These are phyloP conservation scores for Rosa persica DNA, from an alignment of 306 rosid species.

Conservation along the genomic window DNA sequence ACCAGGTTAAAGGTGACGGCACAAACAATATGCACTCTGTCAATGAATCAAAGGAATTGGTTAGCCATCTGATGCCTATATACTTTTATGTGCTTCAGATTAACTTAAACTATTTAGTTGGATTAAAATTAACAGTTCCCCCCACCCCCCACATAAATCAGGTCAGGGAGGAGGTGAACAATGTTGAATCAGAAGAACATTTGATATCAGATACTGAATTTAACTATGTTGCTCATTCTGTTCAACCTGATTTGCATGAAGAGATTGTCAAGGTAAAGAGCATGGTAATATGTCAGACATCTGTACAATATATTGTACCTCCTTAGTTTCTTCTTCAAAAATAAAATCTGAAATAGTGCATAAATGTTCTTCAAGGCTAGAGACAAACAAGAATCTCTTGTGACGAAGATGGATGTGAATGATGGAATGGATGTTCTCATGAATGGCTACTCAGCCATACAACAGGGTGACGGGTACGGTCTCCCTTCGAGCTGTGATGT, in stretches of 20 bases:
- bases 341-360: not conserved
- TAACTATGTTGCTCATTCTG: slow-evolving; percentile 26
- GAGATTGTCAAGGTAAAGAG: slow-evolving; percentile 33
- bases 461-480: slow-evolving; percentile 26
- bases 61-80: slow-evolving; percentile 39
- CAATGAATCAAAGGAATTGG: slow-evolving; percentile 44
- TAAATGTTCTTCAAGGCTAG: slow-evolving; percentile 35
- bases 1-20: slow-evolving; percentile 59
- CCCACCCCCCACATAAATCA: slow-evolving; percentile 10
- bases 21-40: slow-evolving; percentile 33
- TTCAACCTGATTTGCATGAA: slow-evolving; percentile 23
- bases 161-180: slow-evolving; percentile 36
- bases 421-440: slow-evolving; percentile 26
- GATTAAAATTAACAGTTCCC: not conserved
- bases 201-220: slow-evolving; percentile 31
- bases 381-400: slow-evolving; percentile 30
- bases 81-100: slow-evolving; percentile 18
- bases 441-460: slow-evolving; percentile 28
- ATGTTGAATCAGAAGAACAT: slow-evolving; percentile 26
- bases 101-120: slow-evolving; percentile 1
- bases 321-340: not conserved
- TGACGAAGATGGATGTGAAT: slow-evolving; percentile 31
- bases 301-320: not conserved
- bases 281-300: not conserved
- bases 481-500: slow-evolving; percentile 17